Evolutionary conservation across 371 early-diverging fungal species (phyloP), one percentile per base, ranked within the genome.

Genomic region (Haplosporangium sp.): DNA sequence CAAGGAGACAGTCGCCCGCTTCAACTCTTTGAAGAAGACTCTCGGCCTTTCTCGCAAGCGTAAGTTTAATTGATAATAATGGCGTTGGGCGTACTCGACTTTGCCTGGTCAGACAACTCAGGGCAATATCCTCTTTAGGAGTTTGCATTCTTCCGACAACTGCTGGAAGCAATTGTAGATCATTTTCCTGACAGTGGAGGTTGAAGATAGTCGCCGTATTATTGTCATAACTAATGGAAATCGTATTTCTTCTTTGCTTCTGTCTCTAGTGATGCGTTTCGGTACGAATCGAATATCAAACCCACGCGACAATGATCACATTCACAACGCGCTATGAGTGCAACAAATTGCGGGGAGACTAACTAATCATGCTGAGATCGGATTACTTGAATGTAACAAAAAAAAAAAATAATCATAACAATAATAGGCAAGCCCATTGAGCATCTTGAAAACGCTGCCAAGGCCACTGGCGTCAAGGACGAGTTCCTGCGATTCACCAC

Each of bases 41-140:
- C 74, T 92, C 54, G 85, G 81, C 36, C 81, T 87, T 38, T 87
- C 89, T 41, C 89, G 93, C 71, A 92, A 92, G 67, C 82, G 84
- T 82, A 83, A 64, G 69, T 59, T 64, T 47, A 65, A 65, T 13
- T 71, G 74, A 12, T 68, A 29, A 2, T 29, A 29, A 2, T 29
- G 29, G 29, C 4, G 4, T 29, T 29, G 29, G 29, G 29, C 29
- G 29, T 29, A 29, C 29, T 29, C 29, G 29, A 29, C 29, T 2
- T 1, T 29, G 4, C 29, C 29, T 29, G 29, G 1, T 29, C 29
- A 29, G 4, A 4, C 29, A 29, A 29, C 4, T 29, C 29, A 29
- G 29, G 29, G 29, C 29, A 29, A 29, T 29, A 29, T 29, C 29
- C 29, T 29, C 29, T 29, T 29, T 29, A 4, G 29, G 4, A 29